Percentiles rank a stretch among this genome's conserved stretches.
phyloP scores from a whole-genome alignment of 139 green algal species.

The Coelastrella sp. region DNA sequence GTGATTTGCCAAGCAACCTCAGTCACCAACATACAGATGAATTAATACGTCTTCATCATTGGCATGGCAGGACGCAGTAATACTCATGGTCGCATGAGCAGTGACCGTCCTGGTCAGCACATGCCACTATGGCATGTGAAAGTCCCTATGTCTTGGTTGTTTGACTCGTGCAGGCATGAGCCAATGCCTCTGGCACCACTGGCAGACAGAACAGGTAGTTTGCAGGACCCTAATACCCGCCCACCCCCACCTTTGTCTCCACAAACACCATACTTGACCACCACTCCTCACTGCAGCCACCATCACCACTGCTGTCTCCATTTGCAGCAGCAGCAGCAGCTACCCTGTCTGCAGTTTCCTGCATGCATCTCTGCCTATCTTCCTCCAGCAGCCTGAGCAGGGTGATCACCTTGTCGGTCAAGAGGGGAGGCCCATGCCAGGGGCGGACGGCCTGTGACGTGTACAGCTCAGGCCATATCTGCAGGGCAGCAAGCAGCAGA shows the following conservation, averaged over 20 bases:
- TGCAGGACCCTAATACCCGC: no score
- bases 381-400: constrained; percentile 18
- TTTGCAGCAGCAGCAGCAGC: constrained; percentile 3
- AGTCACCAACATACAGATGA: no score
- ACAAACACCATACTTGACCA: constrained; percentile 48
- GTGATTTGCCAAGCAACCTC: not conserved
- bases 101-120: no score
- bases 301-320: not conserved
- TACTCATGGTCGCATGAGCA: no score
- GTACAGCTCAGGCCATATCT: constrained; percentile 32
- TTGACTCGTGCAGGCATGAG: no score
- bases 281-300: not conserved
- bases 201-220: not conserved
- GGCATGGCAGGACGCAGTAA: no score
- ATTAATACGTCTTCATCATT: not conserved
- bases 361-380: constrained; percentile 1
- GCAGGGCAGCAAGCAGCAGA: not conserved
- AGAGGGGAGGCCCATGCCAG: constrained; percentile 32
- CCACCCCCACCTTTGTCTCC: constrained; percentile 24
- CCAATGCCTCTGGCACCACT: no score
- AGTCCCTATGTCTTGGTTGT: no score
- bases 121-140: no score
- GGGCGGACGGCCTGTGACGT: no score
- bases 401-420: constrained; percentile 26
- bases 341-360: not conserved